phyloP scores from a whole-genome alignment of 2,329 filamentous ascomycete genomes.

The Alternaria sp. region DNA sequence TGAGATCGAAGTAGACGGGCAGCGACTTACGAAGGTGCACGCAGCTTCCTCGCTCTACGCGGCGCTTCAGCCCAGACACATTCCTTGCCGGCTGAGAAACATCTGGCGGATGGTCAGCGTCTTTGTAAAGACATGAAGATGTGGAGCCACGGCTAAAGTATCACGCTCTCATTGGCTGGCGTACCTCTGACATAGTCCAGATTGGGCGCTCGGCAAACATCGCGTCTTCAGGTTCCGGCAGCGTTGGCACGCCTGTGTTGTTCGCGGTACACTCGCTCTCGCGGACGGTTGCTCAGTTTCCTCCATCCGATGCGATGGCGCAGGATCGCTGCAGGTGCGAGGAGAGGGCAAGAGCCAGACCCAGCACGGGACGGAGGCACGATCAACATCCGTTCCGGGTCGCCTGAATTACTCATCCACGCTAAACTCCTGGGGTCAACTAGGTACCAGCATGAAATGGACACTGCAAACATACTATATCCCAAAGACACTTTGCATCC shows the following conservation, averaged over 20 bases:
- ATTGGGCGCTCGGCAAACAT: slow-evolving; percentile 38
- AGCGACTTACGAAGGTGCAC: slow-evolving; percentile 42
- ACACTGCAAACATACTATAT: too few species aligned
- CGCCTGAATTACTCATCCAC: slow-evolving; percentile 1
- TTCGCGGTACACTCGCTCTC: slow-evolving; percentile 23
- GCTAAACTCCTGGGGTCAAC: not conserved
- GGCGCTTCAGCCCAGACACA: slow-evolving; percentile 43
- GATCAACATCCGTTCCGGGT: slow-evolving; percentile 3
- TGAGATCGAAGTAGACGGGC: not conserved
- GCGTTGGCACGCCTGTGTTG: slow-evolving; percentile 41
- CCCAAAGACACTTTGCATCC: too few species aligned
- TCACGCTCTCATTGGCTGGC: not conserved
- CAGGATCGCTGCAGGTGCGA: not conserved
- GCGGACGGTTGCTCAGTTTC: slow-evolving; percentile 23
- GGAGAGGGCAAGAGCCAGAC: not conserved
- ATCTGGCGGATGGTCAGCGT: slow-evolving; percentile 23
- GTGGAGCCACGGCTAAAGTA: not conserved
- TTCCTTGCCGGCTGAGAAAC: slow-evolving; percentile 30
- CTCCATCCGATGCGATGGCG: slow-evolving; percentile 29
- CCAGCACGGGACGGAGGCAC: slow-evolving; percentile 13
- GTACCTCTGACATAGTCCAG: slow-evolving; percentile 41
- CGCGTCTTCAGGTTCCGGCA: slow-evolving; percentile 44
- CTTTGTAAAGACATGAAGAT: not conserved
- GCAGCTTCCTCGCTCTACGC: slow-evolving; percentile 31
- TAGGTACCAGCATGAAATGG: too few species aligned